Conservation (phyloP, 2,329 filamentous ascomycete genomes). For the Mycogone perniciosa region DNA sequence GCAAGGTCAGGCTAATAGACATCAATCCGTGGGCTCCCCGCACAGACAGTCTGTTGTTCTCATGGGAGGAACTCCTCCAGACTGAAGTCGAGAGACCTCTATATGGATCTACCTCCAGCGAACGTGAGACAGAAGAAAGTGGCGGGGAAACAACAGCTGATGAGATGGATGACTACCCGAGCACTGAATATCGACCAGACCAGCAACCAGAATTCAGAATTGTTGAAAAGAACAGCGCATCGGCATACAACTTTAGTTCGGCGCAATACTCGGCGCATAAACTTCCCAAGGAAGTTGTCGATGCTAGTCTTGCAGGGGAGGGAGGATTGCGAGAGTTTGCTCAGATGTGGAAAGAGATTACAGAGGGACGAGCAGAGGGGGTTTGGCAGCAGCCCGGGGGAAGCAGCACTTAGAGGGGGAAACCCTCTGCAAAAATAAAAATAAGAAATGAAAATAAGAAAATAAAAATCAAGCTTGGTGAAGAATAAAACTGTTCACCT, state of each 20-base stretch:
- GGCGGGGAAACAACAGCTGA: constrained; percentile 33
- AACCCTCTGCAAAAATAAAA: constrained; percentile 1
- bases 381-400: constrained; percentile 32
- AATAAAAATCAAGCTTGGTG: background rate
- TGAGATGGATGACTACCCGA: constrained; percentile 32
- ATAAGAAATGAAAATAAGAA: background rate
- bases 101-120: constrained; percentile 37
- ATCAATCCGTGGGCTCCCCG: constrained; percentile 90
- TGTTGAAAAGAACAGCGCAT: constrained; percentile 76
- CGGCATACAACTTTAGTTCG: constrained; percentile 78
- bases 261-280: constrained; percentile 94
- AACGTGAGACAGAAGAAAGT: constrained; percentile 27
- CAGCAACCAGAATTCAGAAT: constrained; percentile 74
- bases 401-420: background rate
- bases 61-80: constrained; percentile 79
- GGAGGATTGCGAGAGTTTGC: constrained; percentile 78
- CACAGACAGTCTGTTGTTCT: constrained; percentile 84
- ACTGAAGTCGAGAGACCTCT: constrained; percentile 57
- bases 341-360: constrained; percentile 62
- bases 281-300: constrained; percentile 85
- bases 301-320: constrained; percentile 59
- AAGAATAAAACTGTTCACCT: background rate
- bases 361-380: constrained; percentile 33
- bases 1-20: constrained; percentile 79
- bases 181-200: constrained; percentile 48